Conservation (phyloP, 2,329 filamentous ascomycete species). For the Botrytis pseudocinerea region DNA sequence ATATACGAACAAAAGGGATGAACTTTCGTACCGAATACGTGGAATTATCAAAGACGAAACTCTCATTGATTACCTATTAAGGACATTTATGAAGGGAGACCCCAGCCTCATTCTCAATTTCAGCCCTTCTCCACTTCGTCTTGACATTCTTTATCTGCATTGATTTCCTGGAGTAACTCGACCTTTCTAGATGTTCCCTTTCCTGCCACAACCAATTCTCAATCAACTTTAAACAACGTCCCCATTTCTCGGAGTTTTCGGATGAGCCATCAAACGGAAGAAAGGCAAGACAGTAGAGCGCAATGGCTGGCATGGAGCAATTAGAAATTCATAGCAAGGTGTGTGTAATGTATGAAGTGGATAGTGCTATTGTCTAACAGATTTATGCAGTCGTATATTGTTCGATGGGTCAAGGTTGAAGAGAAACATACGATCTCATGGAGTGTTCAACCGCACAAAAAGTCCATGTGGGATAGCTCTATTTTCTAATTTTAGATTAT, state of each 20-base stretch:
- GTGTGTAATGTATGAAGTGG: slow-evolving; percentile 38
- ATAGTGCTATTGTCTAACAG: slow-evolving; percentile 22
- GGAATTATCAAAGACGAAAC: slow-evolving; percentile 2
- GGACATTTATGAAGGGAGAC: not conserved
- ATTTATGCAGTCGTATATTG: slow-evolving; percentile 79
- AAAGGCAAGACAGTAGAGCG: slow-evolving; percentile 60
- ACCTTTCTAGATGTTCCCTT: not conserved
- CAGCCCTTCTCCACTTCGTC: not conserved
- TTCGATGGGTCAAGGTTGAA: slow-evolving; percentile 93
- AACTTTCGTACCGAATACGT: not conserved
- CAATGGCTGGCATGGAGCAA: slow-evolving; percentile 93
- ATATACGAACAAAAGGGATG: not conserved
- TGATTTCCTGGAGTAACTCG: slow-evolving; percentile 1
- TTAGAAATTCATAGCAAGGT: slow-evolving; percentile 98
- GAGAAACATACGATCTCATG: slow-evolving; percentile 92
- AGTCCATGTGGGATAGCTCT: slow-evolving; percentile 69
- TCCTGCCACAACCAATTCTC: not conserved
- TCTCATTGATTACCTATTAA: not conserved
- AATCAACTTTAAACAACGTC: not conserved
- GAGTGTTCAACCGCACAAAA: slow-evolving; percentile 97
- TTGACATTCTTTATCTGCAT: slow-evolving; percentile 6
- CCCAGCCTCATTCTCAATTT: not conserved
- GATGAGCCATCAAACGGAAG: not conserved
- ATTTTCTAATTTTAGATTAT: not conserved
- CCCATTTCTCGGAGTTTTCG: not conserved